These are phyloP conservation scores for Chlamydomonas eustigma DNA, from an alignment of 139 green algal species.

Conservation along the genomic window DNA sequence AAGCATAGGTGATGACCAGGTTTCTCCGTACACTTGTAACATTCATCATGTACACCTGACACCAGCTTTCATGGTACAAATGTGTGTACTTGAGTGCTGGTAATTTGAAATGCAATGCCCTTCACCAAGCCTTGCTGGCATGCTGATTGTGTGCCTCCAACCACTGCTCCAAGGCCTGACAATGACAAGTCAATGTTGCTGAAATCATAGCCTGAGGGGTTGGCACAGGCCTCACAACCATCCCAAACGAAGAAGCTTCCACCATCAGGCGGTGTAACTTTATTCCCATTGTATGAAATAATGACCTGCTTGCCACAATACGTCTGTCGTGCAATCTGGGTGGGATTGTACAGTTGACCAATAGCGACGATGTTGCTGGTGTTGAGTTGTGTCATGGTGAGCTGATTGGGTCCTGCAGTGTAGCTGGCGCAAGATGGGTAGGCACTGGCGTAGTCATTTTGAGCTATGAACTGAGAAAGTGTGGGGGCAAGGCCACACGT, in stretches of 20 bases:
- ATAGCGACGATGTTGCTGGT: not conserved
- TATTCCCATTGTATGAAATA: not conserved
- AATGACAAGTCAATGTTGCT: not conserved
- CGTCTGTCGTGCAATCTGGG: not conserved
- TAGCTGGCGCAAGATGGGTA: not conserved
- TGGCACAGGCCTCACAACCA: not conserved
- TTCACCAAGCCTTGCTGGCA: not conserved
- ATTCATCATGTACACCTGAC: too few relatives aligned
- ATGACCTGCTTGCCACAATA: not conserved
- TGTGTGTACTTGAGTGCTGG: not conserved
- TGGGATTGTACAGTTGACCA: not conserved
- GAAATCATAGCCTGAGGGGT: not conserved
- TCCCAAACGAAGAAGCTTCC: not conserved
- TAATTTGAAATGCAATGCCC: not conserved
- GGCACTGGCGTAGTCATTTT: not conserved
- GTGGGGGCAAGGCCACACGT: not conserved
- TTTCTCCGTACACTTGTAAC: too few relatives aligned
- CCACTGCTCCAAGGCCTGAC: not conserved
- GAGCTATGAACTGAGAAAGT: not conserved
- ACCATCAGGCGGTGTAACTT: not conserved
- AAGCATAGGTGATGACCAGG: too few relatives aligned
- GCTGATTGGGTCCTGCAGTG: not conserved
- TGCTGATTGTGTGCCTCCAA: too few relatives aligned
- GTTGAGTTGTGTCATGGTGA: not conserved
- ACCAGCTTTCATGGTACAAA: not conserved